Conservation (phyloP, 208 protist species). For the Acanthamoeba healyi region DNA sequence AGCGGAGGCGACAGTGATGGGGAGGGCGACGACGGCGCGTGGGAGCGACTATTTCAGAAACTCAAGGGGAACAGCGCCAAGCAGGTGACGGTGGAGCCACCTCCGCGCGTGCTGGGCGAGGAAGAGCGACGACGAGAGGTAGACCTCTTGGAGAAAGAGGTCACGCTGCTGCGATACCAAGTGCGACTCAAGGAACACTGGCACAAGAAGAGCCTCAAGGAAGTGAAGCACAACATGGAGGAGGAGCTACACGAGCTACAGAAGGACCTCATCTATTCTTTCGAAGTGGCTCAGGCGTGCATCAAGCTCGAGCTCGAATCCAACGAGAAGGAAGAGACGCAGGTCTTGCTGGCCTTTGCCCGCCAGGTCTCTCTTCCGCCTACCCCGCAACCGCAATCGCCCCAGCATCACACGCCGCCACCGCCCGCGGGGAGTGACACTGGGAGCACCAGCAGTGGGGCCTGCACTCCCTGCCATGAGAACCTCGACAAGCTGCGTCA, state of each 20-base stretch:
- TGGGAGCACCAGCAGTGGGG: background rate
- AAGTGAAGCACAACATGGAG: conserved; percentile 59
- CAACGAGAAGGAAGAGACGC: conserved; percentile 63
- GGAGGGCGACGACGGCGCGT: conserved; percentile 1
- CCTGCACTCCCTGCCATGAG: conserved; percentile 1
- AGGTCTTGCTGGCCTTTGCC: conserved; percentile 39
- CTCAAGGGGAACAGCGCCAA: background rate
- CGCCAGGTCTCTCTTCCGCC: conserved; percentile 37
- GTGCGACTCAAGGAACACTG: conserved; percentile 60
- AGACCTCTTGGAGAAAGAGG: conserved; percentile 42
- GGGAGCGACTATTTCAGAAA: conserved; percentile 44
- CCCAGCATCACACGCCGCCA: background rate
- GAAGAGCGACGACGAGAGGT: conserved; percentile 45
- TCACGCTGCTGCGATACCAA: conserved; percentile 53
- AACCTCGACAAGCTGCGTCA: conserved; percentile 16
- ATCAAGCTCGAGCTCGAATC: conserved; percentile 64
- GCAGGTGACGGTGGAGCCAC: background rate
- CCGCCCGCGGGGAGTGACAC: background rate
- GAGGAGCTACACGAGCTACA: conserved; percentile 60
- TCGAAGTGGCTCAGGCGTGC: conserved; percentile 56
- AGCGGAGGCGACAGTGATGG: background rate
- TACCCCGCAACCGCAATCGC: background rate
- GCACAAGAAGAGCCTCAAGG: conserved; percentile 67
- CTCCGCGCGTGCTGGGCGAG: background rate
- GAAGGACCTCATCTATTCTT: conserved; percentile 66